These are phyloP conservation scores for Clarireedia paspali DNA, from an alignment of 2,329 filamentous ascomycete species.

Conservation along the genomic window DNA sequence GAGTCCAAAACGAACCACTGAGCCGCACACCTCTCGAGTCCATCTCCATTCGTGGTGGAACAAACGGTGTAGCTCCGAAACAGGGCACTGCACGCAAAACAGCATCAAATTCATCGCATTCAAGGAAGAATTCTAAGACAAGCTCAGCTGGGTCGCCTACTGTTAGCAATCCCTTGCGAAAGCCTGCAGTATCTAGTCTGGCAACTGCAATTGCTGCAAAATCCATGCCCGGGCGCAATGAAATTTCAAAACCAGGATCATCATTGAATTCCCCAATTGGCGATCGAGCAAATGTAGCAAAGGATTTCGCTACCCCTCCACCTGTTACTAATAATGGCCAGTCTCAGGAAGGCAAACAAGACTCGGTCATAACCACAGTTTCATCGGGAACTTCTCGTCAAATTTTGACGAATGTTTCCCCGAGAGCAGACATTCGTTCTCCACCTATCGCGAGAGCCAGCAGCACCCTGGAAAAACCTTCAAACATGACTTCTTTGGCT, in stretches of 20 bases:
- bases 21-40: background rate
- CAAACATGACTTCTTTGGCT: background rate
- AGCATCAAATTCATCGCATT: background rate
- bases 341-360: too few species aligned
- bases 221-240: background rate
- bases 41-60: background rate
- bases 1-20: background rate
- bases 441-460: background rate
- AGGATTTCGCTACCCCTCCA: too few species aligned
- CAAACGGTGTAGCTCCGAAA: background rate
- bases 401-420: too few species aligned
- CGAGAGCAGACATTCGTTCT: background rate
- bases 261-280: too few species aligned
- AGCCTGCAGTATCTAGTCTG: background rate
- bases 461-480: background rate
- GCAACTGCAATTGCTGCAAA: background rate
- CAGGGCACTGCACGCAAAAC: background rate
- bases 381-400: too few species aligned
- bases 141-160: background rate
- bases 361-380: too few species aligned
- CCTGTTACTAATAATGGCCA: too few species aligned
- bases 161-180: background rate
- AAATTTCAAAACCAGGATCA: too few species aligned
- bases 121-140: background rate
- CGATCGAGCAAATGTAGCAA: too few species aligned